These are phyloP conservation scores for Pseudocercospora fuligena DNA, from an alignment of 2,329 filamentous ascomycete species.

Conservation along the genomic window DNA sequence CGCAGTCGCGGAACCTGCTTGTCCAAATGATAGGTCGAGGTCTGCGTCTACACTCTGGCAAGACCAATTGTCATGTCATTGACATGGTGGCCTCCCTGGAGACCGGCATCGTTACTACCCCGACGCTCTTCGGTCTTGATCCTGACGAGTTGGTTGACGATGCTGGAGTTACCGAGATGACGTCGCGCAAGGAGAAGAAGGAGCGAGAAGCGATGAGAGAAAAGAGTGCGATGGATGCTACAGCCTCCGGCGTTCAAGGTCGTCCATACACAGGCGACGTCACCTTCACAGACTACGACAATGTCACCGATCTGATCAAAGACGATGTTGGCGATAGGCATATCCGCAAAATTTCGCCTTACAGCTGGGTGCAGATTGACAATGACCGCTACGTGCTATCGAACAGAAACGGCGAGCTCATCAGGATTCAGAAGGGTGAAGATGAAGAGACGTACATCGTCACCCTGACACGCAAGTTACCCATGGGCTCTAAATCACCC, in stretches of 20 bases:
- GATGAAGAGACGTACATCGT: slow-evolving; percentile 43
- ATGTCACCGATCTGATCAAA: slow-evolving; percentile 85
- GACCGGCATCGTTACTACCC: slow-evolving; percentile 85
- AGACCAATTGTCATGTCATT: slow-evolving; percentile 90
- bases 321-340: slow-evolving; percentile 79
- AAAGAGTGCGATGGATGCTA: slow-evolving; percentile 33
- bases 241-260: not conserved
- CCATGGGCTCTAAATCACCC: slow-evolving; percentile 53
- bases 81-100: slow-evolving; percentile 90
- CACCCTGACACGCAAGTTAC: slow-evolving; percentile 50
- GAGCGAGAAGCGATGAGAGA: slow-evolving; percentile 50
- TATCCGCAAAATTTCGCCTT: slow-evolving; percentile 74
- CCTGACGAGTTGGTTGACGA: slow-evolving; percentile 75
- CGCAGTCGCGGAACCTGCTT: slow-evolving; percentile 87
- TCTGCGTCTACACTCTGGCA: slow-evolving; percentile 79
- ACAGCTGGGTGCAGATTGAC: slow-evolving; percentile 84
- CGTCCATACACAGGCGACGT: slow-evolving; percentile 54
- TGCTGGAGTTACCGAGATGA: slow-evolving; percentile 68
- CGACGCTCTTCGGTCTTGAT: slow-evolving; percentile 90
- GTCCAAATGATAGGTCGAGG: slow-evolving; percentile 98
- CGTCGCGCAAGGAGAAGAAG: slow-evolving; percentile 54
- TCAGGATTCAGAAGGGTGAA: slow-evolving; percentile 55
- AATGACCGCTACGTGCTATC: slow-evolving; percentile 72
- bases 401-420: slow-evolving; percentile 63
- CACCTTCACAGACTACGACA: slow-evolving; percentile 88